Base-by-base conservation (phyloP, 257 asterid genomes). In the Lantana camara region DNA sequence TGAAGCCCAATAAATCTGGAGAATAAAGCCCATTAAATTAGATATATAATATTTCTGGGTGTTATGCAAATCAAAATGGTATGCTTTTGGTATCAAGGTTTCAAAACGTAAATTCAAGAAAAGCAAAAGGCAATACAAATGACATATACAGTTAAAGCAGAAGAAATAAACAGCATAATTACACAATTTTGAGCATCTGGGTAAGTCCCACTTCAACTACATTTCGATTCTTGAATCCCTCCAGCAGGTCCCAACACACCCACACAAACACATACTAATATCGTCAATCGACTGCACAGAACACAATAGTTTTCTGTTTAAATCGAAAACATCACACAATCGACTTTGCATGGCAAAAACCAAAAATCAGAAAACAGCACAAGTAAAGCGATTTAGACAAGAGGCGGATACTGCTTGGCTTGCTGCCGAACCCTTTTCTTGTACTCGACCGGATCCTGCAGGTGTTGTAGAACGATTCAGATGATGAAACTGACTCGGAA, bases 401-500 rank as follows among this genome's bases (percentile, higher is more conserved):
- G 60, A 30, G 75, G 15, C 0, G 82, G 82, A 38, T 73, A 77
- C 67, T 48, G 76, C 75, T 66, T 69, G 9, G 79, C 77, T 56
- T 73, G 82, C 55, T 58, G 71, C 10, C 64, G 70, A 8, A 77
- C 79, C 61, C 72, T 53, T 57, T 60, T 73, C 73, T 58, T 59
- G 76, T 77, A 77, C 37, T 77, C 82, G 7, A 21, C 66, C 5
- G 34, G 45, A 41, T 77, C 79, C 76, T 73, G 67, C 73, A 69
- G 1, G 44, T 9, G 29, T 45, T 27, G 11, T 6, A 11, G 14
- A 46, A 32, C 20, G 15, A 11, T 17, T 40, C 22, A 42, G 27
- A 37, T 20, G 40, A 15, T 21, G 7, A 38, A 51, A 19, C 12
- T n/a, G 1, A 35, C 1, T 9, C 7, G 1, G 7, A 23, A 59